Conservation (phyloP, 805 yeast species). For the Sugiyamaella smithiae region DNA sequence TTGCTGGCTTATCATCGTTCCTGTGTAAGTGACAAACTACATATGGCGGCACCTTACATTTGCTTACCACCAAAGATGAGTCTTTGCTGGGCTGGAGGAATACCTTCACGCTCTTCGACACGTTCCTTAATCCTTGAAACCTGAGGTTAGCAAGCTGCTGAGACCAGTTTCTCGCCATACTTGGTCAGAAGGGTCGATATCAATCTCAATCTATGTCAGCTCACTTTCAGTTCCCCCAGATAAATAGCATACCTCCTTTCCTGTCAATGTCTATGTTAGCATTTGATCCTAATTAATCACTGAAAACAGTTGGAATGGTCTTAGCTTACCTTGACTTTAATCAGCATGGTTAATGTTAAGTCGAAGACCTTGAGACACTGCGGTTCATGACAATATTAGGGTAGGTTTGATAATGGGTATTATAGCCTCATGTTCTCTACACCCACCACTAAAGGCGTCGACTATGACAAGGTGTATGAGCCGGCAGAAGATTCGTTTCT, state of each 20-base stretch:
- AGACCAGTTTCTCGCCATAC: constrained; percentile 29
- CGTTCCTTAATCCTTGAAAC: constrained; percentile 79
- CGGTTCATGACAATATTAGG: too few relatives aligned
- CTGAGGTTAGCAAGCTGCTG: constrained; percentile 29
- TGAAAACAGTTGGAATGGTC: too few relatives aligned
- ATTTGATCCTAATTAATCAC: too few relatives aligned
- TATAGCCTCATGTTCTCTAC: constrained; percentile 79
- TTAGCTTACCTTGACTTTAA: constrained; percentile 55
- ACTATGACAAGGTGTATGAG: constrained; percentile 78
- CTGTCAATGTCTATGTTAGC: constrained; percentile 58
- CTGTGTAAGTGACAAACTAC: constrained; percentile 28
- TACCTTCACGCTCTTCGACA: constrained; percentile 94
- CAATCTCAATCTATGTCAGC: constrained; percentile 55
- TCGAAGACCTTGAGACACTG: too few relatives aligned
- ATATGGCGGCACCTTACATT: constrained; percentile 65
- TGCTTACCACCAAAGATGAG: constrained; percentile 88
- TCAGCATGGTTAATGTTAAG: constrained; percentile 55
- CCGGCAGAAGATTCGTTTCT: constrained; percentile 93
- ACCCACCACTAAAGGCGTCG: constrained; percentile 56
- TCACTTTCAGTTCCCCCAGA: not conserved
- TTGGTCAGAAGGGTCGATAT: constrained; percentile 65
- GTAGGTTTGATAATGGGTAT: too few relatives aligned
- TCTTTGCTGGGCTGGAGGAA: constrained; percentile 94
- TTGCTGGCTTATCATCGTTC: constrained; percentile 74
- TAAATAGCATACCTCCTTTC: constrained; percentile 56